A percentile compares a stretch with the other conserved stretches of the same genome.
Evolutionary conservation across 495 filamentous ascomycete species (phyloP).

Genomic region (Tuber umbilicatum): DNA sequence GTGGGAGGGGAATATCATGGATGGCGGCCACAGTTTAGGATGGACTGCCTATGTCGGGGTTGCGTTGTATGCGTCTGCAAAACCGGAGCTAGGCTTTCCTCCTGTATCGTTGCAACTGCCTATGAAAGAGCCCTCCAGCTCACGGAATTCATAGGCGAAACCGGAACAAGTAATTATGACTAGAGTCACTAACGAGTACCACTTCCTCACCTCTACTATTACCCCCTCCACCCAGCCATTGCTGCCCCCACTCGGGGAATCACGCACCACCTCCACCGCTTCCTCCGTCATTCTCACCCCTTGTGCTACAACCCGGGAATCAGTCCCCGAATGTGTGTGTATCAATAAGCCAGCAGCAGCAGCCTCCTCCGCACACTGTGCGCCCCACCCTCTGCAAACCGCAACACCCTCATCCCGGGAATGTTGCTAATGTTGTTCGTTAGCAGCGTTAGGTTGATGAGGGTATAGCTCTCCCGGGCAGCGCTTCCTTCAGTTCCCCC

Average conservation of each 20-base stretch:
- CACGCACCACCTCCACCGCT: conserved; percentile 16
- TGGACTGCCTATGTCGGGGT: conserved; percentile 43
- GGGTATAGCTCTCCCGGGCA: conserved; percentile 62
- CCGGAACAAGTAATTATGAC: conserved; percentile 83
- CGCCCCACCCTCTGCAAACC: conserved; percentile 79
- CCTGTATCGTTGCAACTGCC: not conserved
- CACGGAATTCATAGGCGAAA: conserved; percentile 70
- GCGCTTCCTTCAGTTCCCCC: conserved; percentile 48
- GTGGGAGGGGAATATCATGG: conserved; percentile 8
- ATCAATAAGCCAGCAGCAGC: conserved; percentile 77
- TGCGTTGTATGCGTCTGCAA: conserved; percentile 60
- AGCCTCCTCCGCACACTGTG: conserved; percentile 75
- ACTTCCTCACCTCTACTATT: conserved; percentile 25
- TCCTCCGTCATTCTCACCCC: conserved; percentile 28
- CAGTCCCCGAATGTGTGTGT: conserved; percentile 76
- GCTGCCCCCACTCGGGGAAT: conserved; percentile 39
- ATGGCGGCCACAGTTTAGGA: not conserved
- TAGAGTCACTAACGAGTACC: conserved; percentile 59
- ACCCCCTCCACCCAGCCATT: not conserved
- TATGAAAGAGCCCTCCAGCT: conserved; percentile 53
- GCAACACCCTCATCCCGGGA: conserved; percentile 55
- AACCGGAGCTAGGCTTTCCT: conserved; percentile 26
- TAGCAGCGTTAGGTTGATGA: no score
- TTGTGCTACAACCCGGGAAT: conserved; percentile 83
- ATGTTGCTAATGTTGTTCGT: no score